A percentile compares a stretch with the other conserved stretches of the same genome.
Conservation (phyloP, 108 stramenopile species). For the Schizochytrium sp. region DNA sequence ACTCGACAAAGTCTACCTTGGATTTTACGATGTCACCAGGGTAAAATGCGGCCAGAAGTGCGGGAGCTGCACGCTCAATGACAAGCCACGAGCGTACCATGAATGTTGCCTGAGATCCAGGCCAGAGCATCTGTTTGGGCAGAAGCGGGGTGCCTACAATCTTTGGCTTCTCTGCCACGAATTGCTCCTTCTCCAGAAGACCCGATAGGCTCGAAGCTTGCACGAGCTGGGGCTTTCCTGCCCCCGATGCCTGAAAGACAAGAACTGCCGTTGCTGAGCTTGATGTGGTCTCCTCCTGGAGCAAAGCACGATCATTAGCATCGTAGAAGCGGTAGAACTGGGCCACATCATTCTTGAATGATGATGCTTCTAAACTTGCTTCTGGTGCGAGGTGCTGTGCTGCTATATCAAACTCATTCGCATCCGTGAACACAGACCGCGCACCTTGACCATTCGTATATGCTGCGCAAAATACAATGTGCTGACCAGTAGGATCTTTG, state of each 20-base stretch:
- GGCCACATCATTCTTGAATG: background rate
- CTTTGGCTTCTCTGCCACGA: background rate
- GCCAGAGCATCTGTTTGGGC: slow-evolving; percentile 5
- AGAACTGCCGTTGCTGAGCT: background rate
- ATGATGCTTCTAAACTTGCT: background rate
- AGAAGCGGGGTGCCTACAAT: slow-evolving; percentile 36
- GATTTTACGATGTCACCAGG: background rate
- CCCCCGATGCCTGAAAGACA: slow-evolving; percentile 26
- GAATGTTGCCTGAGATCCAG: background rate
- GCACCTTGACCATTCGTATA: background rate
- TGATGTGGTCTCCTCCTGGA: background rate
- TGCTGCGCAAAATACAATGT: slow-evolving; percentile 37
- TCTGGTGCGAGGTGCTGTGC: background rate
- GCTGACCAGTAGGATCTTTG: slow-evolving; percentile 38
- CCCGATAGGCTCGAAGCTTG: background rate
- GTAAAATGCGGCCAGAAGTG: background rate
- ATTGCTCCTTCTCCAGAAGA: background rate
- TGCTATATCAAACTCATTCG: background rate
- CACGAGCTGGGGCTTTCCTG: slow-evolving; percentile 38
- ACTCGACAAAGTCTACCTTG: background rate
- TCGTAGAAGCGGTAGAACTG: slow-evolving; percentile 27
- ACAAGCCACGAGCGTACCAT: slow-evolving; percentile 57
- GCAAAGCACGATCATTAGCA: background rate
- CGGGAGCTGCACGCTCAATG: slow-evolving; percentile 9
- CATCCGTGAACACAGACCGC: background rate